Conservation (phyloP, 1,284 basidiomycete genomes). For the Mycosarcoma mackinlayi region DNA sequence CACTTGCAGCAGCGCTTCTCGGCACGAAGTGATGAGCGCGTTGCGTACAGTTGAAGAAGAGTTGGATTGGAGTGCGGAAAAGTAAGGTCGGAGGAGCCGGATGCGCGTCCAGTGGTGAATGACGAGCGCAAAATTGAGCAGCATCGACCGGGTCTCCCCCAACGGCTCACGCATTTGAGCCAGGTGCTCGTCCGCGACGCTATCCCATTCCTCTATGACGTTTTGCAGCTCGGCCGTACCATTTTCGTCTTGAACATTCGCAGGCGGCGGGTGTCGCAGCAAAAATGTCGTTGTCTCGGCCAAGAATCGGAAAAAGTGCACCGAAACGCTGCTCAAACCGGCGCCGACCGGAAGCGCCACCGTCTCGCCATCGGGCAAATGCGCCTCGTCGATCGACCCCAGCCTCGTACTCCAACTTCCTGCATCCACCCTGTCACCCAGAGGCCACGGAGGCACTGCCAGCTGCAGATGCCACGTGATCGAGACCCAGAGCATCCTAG, state of each 20-base stretch:
- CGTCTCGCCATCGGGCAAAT: constrained; percentile 37
- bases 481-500: constrained; percentile 49
- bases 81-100: constrained; percentile 28
- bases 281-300: constrained; percentile 20
- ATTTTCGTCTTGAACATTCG: background rate
- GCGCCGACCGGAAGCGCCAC: constrained; percentile 17
- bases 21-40: constrained; percentile 28
- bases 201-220: constrained; percentile 27
- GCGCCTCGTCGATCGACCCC: constrained; percentile 34
- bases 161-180: constrained; percentile 16
- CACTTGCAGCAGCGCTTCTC: constrained; percentile 28
- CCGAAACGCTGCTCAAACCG: constrained; percentile 25
- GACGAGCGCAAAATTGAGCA: constrained; percentile 31
- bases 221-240: constrained; percentile 6
- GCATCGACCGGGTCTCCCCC: constrained; percentile 19
- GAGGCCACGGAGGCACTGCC: constrained; percentile 20
- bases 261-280: constrained; percentile 9
- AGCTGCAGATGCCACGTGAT: constrained; percentile 38
- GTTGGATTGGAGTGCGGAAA: constrained; percentile 11
- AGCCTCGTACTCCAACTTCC: constrained; percentile 20
- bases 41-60: constrained; percentile 13
- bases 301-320: constrained; percentile 40
- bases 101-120: constrained; percentile 43
- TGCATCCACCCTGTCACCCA: constrained; percentile 25
- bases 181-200: constrained; percentile 26